Base-by-base conservation (phyloP, 2,329 filamentous ascomycete genomes). In the Apiospora arundinis region DNA sequence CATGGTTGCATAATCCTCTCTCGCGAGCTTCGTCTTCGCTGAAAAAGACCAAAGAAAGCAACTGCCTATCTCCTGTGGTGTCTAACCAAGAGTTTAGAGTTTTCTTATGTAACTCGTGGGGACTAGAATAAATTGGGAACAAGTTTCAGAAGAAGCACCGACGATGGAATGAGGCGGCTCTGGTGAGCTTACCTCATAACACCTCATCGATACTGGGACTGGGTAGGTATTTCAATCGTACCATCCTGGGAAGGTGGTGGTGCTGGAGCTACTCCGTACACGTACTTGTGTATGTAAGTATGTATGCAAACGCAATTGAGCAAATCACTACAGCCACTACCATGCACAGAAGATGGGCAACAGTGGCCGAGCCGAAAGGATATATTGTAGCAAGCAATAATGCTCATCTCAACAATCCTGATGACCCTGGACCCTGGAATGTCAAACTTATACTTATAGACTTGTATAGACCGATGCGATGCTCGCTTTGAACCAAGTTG, bases 141-240 rank as follows among this genome's bases (percentile, higher is more conserved):
- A 63, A 63, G 56, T 63, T 63, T 63, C 56, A 63, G 56, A 63
- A 63, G 56, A 63, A 63, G 56, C 56, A 63, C 56, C 56, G 32
- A 23, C 32, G 56, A 40, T 63, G 28, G 56, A 37, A 63, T 63
- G 28, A 63, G 56, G 56, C 56, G 56, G 56, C 56, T 63, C 56
- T 40, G 56, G 56, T 40, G 56, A 63, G 56, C 56, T 63, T 63
- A 63, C 56, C 32, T 63, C 56, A 63, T 63, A 40, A 63, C 32
- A 63, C 56, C 56, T 63, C 56, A 63, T 63, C 56, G 28, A n/a
- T 32, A 40, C 56, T 40, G 32, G 56, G 32, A 45, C 14, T 45
- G 42, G 42, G 42, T 21, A 63, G 32, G 28, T 37, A 32, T 63
- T 12, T 18, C 28, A 12, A 63, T 40, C 56, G 56, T 40, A 63